These are phyloP conservation scores for Drosera capensis DNA, from an alignment of 148 eudicot genomes.

Conservation along the genomic window DNA sequence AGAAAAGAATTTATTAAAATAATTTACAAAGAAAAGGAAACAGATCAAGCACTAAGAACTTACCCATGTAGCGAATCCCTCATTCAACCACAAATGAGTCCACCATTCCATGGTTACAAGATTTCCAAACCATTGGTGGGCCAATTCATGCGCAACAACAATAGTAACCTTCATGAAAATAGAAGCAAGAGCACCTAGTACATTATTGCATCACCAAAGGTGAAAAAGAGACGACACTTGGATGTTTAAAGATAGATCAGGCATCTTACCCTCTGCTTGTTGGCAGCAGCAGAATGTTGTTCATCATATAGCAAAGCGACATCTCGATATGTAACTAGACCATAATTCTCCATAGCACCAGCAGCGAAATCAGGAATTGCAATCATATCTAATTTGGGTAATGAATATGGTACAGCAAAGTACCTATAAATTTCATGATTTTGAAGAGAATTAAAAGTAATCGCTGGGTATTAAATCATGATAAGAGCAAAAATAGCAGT, in stretches of 20 bases:
- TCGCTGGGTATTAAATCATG: not conserved
- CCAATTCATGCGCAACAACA: conserved; percentile 95
- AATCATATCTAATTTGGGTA: conserved; percentile 91
- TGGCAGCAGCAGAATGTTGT: conserved; percentile 83
- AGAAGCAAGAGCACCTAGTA: conserved; percentile 1
- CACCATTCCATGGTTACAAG: conserved; percentile 99
- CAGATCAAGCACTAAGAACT: not conserved
- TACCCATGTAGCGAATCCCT: conserved; percentile 99
- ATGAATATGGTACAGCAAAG: conserved; percentile 74
- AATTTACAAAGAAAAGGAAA: not conserved
- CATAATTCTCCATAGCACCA: conserved; percentile 98
- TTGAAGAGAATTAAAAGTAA: not conserved
- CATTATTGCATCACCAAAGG: too few relatives aligned
- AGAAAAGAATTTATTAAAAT: not conserved
- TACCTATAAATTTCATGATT: too few relatives aligned
- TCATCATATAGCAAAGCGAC: conserved; percentile 93
- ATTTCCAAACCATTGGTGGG: conserved; percentile 99
- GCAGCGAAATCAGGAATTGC: conserved; percentile 98
- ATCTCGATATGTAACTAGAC: conserved; percentile 89
- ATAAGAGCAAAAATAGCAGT: not conserved
- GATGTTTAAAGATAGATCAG: not conserved
- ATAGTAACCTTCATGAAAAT: conserved; percentile 60
- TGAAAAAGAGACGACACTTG: too few relatives aligned
- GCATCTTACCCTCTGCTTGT: conserved; percentile 76
- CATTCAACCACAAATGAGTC: conserved; percentile 96